These are phyloP conservation scores for Arthrobotrys megalospora DNA, from an alignment of 2,329 filamentous ascomycete species.

Conservation along the genomic window DNA sequence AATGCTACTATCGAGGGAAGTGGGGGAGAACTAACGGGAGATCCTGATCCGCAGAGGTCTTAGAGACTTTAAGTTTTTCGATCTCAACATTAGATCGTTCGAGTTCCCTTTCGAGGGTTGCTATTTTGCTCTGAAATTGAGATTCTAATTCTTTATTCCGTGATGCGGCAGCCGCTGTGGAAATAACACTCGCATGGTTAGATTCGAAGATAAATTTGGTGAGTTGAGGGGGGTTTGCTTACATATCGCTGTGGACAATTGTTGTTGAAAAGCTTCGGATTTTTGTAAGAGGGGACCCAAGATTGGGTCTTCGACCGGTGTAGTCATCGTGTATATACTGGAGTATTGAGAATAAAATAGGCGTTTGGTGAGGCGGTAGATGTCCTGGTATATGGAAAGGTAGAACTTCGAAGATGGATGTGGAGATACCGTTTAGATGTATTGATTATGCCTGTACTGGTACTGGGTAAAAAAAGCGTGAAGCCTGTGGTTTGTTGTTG, in stretches of 20 bases:
- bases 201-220: not conserved
- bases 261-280: constrained; percentile 27
- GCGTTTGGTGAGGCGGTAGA: not conserved
- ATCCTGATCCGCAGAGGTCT: not conserved
- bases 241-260: constrained; percentile 25
- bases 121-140: constrained; percentile 7
- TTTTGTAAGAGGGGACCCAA: constrained; percentile 12
- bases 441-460: too few species aligned
- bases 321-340: constrained; percentile 1
- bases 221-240: not conserved
- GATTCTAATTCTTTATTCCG: constrained; percentile 23
- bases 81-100: constrained; percentile 12
- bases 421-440: not conserved
- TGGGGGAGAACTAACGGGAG: not conserved
- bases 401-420: not conserved
- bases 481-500: constrained; percentile 6
- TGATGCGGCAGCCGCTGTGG: not conserved
- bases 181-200: constrained; percentile 4
- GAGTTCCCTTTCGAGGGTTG: constrained; percentile 11
- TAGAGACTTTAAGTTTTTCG: not conserved
- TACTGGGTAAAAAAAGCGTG: not conserved
- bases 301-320: not conserved
- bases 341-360: not conserved
- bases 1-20: not conserved
- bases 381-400: not conserved